Percentiles rank a stretch among this genome's conserved stretches.
These are phyloP conservation scores for Hymenoscyphus albidus DNA, from an alignment of 2,329 filamentous ascomycete species.

Conservation along the genomic window DNA sequence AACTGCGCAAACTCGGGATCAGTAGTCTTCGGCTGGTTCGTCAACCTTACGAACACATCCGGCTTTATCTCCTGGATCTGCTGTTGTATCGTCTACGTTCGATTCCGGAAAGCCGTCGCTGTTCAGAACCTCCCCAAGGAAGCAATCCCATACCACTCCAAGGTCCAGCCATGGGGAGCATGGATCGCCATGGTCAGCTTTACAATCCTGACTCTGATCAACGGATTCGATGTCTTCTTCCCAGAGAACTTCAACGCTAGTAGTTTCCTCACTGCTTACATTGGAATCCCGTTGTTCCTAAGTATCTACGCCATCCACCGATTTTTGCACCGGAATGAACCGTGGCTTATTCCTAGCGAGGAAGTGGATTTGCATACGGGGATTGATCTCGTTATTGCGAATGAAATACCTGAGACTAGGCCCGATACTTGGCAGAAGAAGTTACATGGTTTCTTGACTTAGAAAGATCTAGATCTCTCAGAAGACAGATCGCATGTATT, in stretches of 20 bases:
- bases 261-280: constrained; percentile 59
- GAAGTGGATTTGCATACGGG: constrained; percentile 52
- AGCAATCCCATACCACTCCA: constrained; percentile 49
- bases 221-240: constrained; percentile 64
- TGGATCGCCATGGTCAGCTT: constrained; percentile 50
- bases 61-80: constrained; percentile 50
- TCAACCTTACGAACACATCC: constrained; percentile 51
- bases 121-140: constrained; percentile 40
- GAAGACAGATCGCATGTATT: not conserved
- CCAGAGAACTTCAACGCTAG: constrained; percentile 51
- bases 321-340: constrained; percentile 43
- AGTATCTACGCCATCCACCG: constrained; percentile 51
- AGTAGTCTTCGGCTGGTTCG: constrained; percentile 53
- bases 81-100: constrained; percentile 53
- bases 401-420: constrained; percentile 21
- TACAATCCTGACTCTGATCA: constrained; percentile 52
- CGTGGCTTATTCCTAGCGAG: constrained; percentile 46
- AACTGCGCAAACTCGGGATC: constrained; percentile 42
- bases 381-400: constrained; percentile 39
- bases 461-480: not conserved
- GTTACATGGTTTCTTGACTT: constrained; percentile 23
- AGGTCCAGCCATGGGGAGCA: constrained; percentile 54
- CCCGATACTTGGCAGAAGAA: constrained; percentile 20
- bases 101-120: constrained; percentile 50
- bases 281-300: constrained; percentile 61